These are phyloP conservation scores for Candida tallmaniae DNA, from an alignment of 805 yeast genomes.

Conservation along the genomic window DNA sequence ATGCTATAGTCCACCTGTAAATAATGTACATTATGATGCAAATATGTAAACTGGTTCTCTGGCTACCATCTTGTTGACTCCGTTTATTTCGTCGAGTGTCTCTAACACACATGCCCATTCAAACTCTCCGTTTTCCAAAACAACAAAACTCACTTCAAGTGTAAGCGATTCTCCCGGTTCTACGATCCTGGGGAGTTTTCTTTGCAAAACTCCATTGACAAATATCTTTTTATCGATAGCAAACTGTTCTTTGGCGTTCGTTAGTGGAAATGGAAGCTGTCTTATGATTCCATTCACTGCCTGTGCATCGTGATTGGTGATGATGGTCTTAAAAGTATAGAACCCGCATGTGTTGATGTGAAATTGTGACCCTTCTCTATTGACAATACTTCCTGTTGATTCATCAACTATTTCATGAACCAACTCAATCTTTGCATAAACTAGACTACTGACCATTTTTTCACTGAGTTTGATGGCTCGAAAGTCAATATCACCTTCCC, in stretches of 20 bases:
- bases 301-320: constrained; percentile 44
- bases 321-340: constrained; percentile 44
- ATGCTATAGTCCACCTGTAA: too few species aligned
- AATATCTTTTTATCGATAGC: constrained; percentile 54
- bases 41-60: constrained; percentile 30
- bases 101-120: constrained; percentile 62
- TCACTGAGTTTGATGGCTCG: constrained; percentile 60
- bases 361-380: constrained; percentile 24
- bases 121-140: constrained; percentile 73
- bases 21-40: constrained; percentile 7
- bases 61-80: constrained; percentile 14
- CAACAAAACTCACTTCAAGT: constrained; percentile 52
- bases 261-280: constrained; percentile 46
- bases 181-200: constrained; percentile 39
- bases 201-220: constrained; percentile 70
- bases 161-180: constrained; percentile 38
- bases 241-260: constrained; percentile 10
- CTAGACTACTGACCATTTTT: constrained; percentile 53
- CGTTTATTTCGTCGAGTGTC: background rate
- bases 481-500: constrained; percentile 57
- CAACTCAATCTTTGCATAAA: constrained; percentile 45
- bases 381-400: constrained; percentile 6
- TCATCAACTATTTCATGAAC: constrained; percentile 23
- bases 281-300: constrained; percentile 54
- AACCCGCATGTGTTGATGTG: constrained; percentile 43